Evolutionary conservation across 495 filamentous ascomycete genomes (phyloP).

Genomic region (Neurospora hispaniola): DNA sequence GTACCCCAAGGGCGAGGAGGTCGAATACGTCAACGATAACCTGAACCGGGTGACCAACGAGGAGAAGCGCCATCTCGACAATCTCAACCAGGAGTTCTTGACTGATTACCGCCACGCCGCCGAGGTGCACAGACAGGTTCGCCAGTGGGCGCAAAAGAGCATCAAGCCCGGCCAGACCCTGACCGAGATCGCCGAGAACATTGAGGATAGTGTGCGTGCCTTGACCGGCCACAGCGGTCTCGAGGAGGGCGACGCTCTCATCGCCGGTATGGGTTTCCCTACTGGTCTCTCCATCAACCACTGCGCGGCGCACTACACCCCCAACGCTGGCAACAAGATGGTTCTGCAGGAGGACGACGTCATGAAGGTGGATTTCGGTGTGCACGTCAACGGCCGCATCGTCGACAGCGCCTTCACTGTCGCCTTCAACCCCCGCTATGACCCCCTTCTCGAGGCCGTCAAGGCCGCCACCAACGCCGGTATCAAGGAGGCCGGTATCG

Average conservation of each 20-base stretch:
- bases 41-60: slow-evolving; percentile 71
- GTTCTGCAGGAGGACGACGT: slow-evolving; percentile 73
- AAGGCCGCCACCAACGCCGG: slow-evolving; percentile 83
- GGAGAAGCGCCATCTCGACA: slow-evolving; percentile 78
- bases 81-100: slow-evolving; percentile 73
- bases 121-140: slow-evolving; percentile 81
- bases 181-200: slow-evolving; percentile 73
- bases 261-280: slow-evolving; percentile 83
- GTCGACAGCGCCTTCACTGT: slow-evolving; percentile 91
- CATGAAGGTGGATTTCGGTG: slow-evolving; percentile 89
- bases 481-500: slow-evolving; percentile 74
- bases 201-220: slow-evolving; percentile 75
- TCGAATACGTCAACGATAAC: slow-evolving; percentile 68
- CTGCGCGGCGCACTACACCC: slow-evolving; percentile 81
- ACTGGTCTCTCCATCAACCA: slow-evolving; percentile 80
- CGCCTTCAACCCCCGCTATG: slow-evolving; percentile 76
- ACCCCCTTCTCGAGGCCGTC: slow-evolving; percentile 70
- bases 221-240: slow-evolving; percentile 69
- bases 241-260: slow-evolving; percentile 65
- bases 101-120: slow-evolving; percentile 79
- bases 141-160: slow-evolving; percentile 68
- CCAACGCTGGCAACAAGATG: slow-evolving; percentile 84
- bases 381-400: slow-evolving; percentile 83
- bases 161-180: slow-evolving; percentile 75
- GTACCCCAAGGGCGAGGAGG: slow-evolving; percentile 75